A percentile compares a stretch with the other conserved stretches of the same genome.
These are phyloP conservation scores for Lotmaria passim DNA, from an alignment of 208 protist species.

Conservation along the genomic window DNA sequence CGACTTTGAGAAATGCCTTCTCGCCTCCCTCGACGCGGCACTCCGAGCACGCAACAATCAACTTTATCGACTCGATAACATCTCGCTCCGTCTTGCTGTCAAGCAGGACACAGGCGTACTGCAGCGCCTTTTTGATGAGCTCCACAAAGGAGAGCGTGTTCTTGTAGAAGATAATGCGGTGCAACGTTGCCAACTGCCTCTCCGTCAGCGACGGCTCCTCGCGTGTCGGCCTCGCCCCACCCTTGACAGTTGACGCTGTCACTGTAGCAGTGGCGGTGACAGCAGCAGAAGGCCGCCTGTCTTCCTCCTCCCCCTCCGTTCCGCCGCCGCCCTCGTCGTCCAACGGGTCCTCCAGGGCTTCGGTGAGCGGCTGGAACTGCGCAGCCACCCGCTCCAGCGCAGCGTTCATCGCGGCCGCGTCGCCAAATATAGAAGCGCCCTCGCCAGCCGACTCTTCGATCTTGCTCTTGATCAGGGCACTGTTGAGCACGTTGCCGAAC, in stretches of 20 bases:
- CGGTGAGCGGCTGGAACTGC: conserved; percentile 52
- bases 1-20: conserved; percentile 72
- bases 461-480: conserved; percentile 55
- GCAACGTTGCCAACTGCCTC: conserved; percentile 58
- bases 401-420: conserved; percentile 31
- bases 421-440: conserved; percentile 38
- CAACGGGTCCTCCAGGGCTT: conserved; percentile 32
- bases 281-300: conserved; percentile 1
- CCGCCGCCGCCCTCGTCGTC: conserved; percentile 16
- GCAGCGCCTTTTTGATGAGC: conserved; percentile 69
- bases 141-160: conserved; percentile 72
- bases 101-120: conserved; percentile 67
- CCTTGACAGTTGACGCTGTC: neutral
- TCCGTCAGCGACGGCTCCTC: conserved; percentile 39
- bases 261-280: too few species aligned
- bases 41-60: conserved; percentile 83
- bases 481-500: conserved; percentile 85
- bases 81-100: conserved; percentile 89
- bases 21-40: conserved; percentile 75
- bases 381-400: conserved; percentile 36
- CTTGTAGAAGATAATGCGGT: conserved; percentile 80
- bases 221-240: neutral
- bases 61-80: conserved; percentile 87
- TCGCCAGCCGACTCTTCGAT: conserved; percentile 44
- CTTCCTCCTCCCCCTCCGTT: conserved; percentile 10